Percentiles rank a stretch among this genome's conserved stretches.
phyloP scores from a whole-genome alignment of 371 early-diverging fungal genomes.

The Coemansia sp. region DNA sequence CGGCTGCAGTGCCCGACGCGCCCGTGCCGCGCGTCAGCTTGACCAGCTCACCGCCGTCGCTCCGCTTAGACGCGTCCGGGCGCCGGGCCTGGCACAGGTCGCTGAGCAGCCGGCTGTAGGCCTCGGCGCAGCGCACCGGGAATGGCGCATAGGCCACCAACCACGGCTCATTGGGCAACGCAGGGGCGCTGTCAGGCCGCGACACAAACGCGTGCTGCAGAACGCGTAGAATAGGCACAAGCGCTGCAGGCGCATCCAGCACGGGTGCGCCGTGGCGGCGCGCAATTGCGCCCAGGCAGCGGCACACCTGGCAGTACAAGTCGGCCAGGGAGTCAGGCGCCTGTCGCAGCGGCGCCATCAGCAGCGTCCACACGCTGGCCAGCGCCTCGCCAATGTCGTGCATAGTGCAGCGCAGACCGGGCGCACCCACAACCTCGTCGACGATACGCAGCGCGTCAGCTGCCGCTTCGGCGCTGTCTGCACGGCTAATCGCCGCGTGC shows the following conservation, averaged over 20 bases:
- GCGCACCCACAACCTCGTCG: slow-evolving; percentile 29
- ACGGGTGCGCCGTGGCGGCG: slow-evolving; percentile 28
- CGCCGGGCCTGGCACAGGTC: slow-evolving; percentile 32
- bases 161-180: slow-evolving; percentile 23
- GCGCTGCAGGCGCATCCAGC: slow-evolving; percentile 29
- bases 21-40: slow-evolving; percentile 41
- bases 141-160: slow-evolving; percentile 39
- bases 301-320: slow-evolving; percentile 19
- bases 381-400: slow-evolving; percentile 27
- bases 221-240: slow-evolving; percentile 23
- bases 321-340: not conserved
- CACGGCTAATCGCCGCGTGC: slow-evolving; percentile 6
- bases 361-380: slow-evolving; percentile 10
- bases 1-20: slow-evolving; percentile 23
- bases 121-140: slow-evolving; percentile 34
- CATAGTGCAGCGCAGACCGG: slow-evolving; percentile 29
- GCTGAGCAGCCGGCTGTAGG: slow-evolving; percentile 38
- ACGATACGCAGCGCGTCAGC: slow-evolving; percentile 7
- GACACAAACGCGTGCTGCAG: slow-evolving; percentile 46
- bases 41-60: slow-evolving; percentile 10
- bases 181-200: not conserved
- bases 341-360: slow-evolving; percentile 13
- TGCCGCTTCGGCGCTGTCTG: not conserved
- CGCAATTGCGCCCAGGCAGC: slow-evolving; percentile 18
- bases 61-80: not conserved